Base-by-base conservation (phyloP, 1,284 basidiomycete species). In the Ustilago bromivora region DNA sequence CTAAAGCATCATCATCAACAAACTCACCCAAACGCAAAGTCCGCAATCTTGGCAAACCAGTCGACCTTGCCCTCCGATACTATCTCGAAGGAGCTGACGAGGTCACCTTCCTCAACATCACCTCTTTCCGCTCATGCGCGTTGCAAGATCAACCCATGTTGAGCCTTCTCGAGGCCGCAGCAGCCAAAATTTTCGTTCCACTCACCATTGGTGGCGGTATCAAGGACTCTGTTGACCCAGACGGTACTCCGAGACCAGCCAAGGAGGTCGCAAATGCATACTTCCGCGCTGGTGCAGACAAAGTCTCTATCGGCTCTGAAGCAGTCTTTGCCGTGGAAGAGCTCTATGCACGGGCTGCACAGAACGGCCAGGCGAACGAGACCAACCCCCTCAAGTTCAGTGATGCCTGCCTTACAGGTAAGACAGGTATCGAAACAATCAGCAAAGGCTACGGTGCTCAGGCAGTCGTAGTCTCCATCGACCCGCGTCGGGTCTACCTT, bases 121-220 rank as follows among this genome's bases (percentile, higher is more conserved):
- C 97, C 9, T 98, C 96, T 63, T 99, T 99, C 91, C 93, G 97
- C 71, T 92, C 94, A 78, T 98, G 94, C 8, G 95, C 97, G 0
- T 89, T 99, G 49, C 91, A 90, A 61, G 97, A 99, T 87, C 97
- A 99, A 87, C 97, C 97, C 0, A 99, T 99, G 97, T 91, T 99
- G 62, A 92, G 94, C 52, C 93, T 99, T 80, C 94, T 99, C 58
- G 92, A 93, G 63, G 91, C 92, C 0, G 93, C 96, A 0, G 96
- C 97, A 0, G 91, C 94, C 86, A 91, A 91, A 58, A 91, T 98
- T 57, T 99, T 97, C 86, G 95, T 99, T 2, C 97, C 97, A n/a
- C 90, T 99, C 59, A 99, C 97, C 19, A 96, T 99, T 78, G 97
- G 97, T 38, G 97, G 97, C 40, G 97, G 97, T 0, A 99, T 99